phyloP scores from a whole-genome alignment of 805 yeast genomes.

The Teunomyces aglyptinius region DNA sequence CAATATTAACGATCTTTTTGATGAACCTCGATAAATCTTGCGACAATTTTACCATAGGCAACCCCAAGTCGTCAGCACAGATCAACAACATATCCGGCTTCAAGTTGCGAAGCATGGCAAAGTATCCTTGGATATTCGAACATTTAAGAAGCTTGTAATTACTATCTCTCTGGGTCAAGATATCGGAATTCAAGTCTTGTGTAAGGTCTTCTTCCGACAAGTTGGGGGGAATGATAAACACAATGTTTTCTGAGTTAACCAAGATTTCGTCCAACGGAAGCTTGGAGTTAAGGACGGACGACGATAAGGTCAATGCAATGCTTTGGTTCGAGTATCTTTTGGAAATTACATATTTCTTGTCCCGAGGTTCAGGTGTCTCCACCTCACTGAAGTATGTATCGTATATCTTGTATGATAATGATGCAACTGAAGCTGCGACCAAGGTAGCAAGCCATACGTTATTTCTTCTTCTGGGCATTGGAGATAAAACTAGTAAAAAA shows the following conservation, averaged over 20 bases:
- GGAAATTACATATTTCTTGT: conserved; percentile 7
- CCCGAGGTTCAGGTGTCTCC: conserved; percentile 1
- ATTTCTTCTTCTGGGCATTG: conserved; percentile 2
- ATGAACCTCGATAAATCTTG: conserved; percentile 38
- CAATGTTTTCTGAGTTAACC: conserved; percentile 36
- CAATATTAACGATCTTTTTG: conserved; percentile 31
- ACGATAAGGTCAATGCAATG: conserved; percentile 42
- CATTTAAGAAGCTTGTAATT: conserved; percentile 42
- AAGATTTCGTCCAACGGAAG: conserved; percentile 40
- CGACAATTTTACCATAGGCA: conserved; percentile 24
- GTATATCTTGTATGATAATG: conserved; percentile 34
- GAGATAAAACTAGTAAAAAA: not conserved
- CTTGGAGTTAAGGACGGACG: conserved; percentile 35
- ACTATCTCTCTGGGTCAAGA: conserved; percentile 7
- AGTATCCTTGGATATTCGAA: conserved; percentile 40
- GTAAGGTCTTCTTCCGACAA: conserved; percentile 37
- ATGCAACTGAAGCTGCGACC: conserved; percentile 34
- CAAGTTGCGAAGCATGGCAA: conserved; percentile 36
- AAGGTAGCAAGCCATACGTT: conserved; percentile 10
- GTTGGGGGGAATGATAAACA: conserved; percentile 45
- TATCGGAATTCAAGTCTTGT: conserved; percentile 9
- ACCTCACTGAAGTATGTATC: conserved; percentile 11
- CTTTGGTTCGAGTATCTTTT: conserved; percentile 28
- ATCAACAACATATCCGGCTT: conserved; percentile 41
- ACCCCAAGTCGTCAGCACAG: conserved; percentile 43